Evolutionary conservation across 2,329 filamentous ascomycete species (phyloP).

Genomic region (Elsinoe arachidis): DNA sequence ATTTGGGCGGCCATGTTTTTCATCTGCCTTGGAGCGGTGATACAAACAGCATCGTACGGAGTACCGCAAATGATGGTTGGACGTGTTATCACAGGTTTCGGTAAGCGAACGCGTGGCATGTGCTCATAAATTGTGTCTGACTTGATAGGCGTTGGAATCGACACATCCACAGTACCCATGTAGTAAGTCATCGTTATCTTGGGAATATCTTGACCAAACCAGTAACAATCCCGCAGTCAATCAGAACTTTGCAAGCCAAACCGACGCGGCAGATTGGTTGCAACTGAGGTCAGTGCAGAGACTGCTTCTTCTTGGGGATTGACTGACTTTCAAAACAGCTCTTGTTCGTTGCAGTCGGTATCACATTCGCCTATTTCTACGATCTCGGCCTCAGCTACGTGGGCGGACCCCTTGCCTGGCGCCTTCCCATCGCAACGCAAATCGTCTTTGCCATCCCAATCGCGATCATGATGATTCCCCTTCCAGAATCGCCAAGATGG

Average conservation of each 20-base stretch:
- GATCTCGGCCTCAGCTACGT: conserved; percentile 25
- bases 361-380: conserved; percentile 18
- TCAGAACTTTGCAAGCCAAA: conserved; percentile 21
- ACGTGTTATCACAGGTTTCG: conserved; percentile 12
- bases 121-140: background rate
- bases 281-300: conserved; percentile 3
- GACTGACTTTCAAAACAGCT: conserved; percentile 13
- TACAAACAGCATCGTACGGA: conserved; percentile 6
- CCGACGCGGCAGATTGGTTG: conserved; percentile 21
- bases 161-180: conserved; percentile 30
- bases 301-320: too few relatives aligned
- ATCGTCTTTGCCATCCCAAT: conserved; percentile 36
- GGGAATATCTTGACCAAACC: background rate
- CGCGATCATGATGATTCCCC: conserved; percentile 27
- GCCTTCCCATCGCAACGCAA: conserved; percentile 36
- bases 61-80: conserved; percentile 14
- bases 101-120: background rate
- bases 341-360: conserved; percentile 22
- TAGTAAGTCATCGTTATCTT: conserved; percentile 12
- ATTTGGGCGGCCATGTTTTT: conserved; percentile 30
- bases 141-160: conserved; percentile 9
- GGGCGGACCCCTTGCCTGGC: conserved; percentile 33
- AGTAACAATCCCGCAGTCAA: conserved; percentile 9
- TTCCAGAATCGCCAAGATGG: conserved; percentile 32
- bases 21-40: conserved; percentile 20